Percentiles rank a stretch among this genome's conserved stretches.
Evolutionary conservation across 2,329 filamentous ascomycete genomes (phyloP).

Genomic region (Alternaria tenuissima): DNA sequence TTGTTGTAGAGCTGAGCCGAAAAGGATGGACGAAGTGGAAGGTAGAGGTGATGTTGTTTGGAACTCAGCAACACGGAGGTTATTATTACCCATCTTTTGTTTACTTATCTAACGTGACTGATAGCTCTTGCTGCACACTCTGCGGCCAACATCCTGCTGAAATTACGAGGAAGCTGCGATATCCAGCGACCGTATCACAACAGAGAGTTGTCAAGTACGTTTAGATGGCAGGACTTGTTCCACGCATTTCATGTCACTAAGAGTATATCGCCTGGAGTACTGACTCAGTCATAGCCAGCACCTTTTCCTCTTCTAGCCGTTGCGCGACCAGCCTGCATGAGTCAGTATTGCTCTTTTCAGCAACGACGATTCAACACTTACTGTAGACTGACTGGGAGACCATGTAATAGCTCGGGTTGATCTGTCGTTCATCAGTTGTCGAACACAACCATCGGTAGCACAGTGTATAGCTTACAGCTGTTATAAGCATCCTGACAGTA

Average conservation of each 20-base stretch:
- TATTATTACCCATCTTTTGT: background rate
- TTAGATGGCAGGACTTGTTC: background rate
- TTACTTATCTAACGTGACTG: slow-evolving; percentile 1
- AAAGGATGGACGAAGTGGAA: slow-evolving; percentile 18
- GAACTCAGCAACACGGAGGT: background rate
- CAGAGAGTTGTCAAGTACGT: background rate
- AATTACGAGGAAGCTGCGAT: background rate
- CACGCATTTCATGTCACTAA: background rate
- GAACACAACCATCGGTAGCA: too few species aligned
- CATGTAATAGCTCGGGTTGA: slow-evolving; percentile 50
- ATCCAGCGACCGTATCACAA: background rate
- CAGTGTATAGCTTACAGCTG: slow-evolving; percentile 50
- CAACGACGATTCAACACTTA: slow-evolving; percentile 16
- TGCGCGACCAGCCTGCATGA: slow-evolving; percentile 45
- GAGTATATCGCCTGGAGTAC: slow-evolving; percentile 42
- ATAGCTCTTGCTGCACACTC: slow-evolving; percentile 1
- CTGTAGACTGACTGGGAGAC: slow-evolving; percentile 55
- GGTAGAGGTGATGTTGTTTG: slow-evolving; percentile 12
- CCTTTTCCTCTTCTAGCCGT: slow-evolving; percentile 55
- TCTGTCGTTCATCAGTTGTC: slow-evolving; percentile 34
- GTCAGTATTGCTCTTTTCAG: background rate
- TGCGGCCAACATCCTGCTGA: background rate
- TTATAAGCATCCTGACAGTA: slow-evolving; percentile 52
- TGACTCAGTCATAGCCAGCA: slow-evolving; percentile 50
- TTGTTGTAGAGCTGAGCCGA: slow-evolving; percentile 7